Base-by-base conservation (phyloP, 139 green algal species). In the Micractinium conductrix region DNA sequence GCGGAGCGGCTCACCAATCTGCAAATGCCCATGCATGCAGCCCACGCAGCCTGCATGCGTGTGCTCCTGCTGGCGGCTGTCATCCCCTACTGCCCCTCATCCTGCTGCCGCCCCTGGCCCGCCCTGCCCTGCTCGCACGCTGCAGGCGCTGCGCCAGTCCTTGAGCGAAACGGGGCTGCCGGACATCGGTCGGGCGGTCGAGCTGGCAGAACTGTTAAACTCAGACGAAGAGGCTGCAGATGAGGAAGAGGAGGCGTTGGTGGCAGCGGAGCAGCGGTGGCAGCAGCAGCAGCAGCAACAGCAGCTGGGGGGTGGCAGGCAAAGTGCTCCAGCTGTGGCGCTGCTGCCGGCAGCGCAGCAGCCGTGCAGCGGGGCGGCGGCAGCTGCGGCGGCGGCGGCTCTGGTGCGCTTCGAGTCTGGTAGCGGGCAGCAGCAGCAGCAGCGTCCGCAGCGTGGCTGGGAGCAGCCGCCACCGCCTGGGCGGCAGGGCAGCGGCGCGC, bases 121-220 rank as follows among this genome's bases (percentile, higher is more conserved):
- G 19, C 17, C 60, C 28, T 37, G 8, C 9, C 37, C 14, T 6
- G 21, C 71, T 6, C 9, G 2, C 10, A 28, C 70, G 37, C 14
- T 50, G 37, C 78, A 84, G 79, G 79, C 67, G 4, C 35, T 84
- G 67, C 79, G 79, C 9, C 53, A 26, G 45, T 84, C 79, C 30
- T 16, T 70, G 37, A 67, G 67, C 1, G 45, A 82, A 28, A 42
- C 38, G 24, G 76, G 76, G 4, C 58, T 82, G 76, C 58, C 28
- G 3, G 76, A 78, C 45, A 68, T 84, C 44, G 58, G 48, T 14
- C n/a, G n/a, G 9, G 73, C 83, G 3, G 74, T 84, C 22, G 73
- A 78, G 33, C 33, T 87, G 42, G 83, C 65, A 17, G 62, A 73
- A n/a, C 28, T 69, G 22, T 24, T 82, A 0, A 28, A 65, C 0